Percentiles rank a stretch among this genome's conserved stretches.
phyloP scores from a whole-genome alignment of 306 rosid genomes.

The Gastrolobium villosum region DNA sequence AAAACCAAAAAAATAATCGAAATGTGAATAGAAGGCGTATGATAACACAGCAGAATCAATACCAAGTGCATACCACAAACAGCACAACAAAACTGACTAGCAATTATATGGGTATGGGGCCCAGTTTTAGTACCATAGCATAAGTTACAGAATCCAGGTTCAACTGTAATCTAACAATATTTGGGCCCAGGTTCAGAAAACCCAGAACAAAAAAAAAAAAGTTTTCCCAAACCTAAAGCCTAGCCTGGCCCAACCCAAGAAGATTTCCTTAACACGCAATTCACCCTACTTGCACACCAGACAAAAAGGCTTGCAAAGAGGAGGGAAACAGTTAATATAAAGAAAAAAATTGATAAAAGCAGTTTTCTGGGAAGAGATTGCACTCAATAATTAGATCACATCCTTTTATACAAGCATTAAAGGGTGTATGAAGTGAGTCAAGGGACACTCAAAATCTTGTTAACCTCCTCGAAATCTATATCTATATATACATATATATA shows the following conservation, averaged over 20 bases:
- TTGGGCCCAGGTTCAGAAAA: slow-evolving; percentile 5
- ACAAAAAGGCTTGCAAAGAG: slow-evolving; percentile 20
- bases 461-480: neutral
- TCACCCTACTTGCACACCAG: slow-evolving; percentile 33
- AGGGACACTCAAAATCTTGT: neutral
- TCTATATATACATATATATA: neutral
- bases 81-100: neutral
- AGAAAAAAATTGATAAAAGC: slow-evolving; percentile 4
- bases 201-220: slow-evolving; percentile 1
- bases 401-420: slow-evolving; percentile 9
- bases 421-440: neutral
- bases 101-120: slow-evolving; percentile 22
- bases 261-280: slow-evolving; percentile 34
- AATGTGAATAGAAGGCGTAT: slow-evolving; percentile 9
- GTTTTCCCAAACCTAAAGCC: slow-evolving; percentile 25
- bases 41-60: slow-evolving; percentile 26
- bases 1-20: neutral
- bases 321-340: slow-evolving; percentile 15
- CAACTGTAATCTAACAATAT: slow-evolving; percentile 26
- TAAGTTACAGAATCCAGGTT: slow-evolving; percentile 17
- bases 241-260: neutral
- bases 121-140: neutral
- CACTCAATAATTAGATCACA: slow-evolving; percentile 17
- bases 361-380: slow-evolving; percentile 8
- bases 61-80: slow-evolving; percentile 11